Conservation (phyloP, 2,329 filamentous ascomycete species). For the Didymella glomerata region DNA sequence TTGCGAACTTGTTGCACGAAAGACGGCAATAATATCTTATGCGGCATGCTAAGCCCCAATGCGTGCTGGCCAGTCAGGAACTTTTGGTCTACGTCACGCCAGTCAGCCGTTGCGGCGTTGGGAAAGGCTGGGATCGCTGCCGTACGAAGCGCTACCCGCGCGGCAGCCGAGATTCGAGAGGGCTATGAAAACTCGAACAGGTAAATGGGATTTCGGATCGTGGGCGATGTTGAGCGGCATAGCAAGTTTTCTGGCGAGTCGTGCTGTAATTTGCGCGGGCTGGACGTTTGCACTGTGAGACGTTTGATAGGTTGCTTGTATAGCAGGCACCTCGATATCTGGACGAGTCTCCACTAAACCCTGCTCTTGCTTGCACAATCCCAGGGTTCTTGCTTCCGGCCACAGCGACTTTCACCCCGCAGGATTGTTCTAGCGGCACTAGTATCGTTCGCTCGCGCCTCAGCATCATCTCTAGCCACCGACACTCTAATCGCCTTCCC, state of each 20-base stretch:
- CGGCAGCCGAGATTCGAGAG: constrained; percentile 17
- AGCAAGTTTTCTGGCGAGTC: constrained; percentile 12
- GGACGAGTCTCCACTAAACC: constrained; percentile 8
- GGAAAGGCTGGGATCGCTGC: constrained; percentile 7
- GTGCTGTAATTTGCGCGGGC: constrained; percentile 29
- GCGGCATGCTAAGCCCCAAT: constrained; percentile 3
- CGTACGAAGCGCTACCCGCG: constrained; percentile 18
- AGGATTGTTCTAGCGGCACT: constrained; percentile 26
- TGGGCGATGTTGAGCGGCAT: constrained; percentile 5
- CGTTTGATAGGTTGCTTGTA: constrained; percentile 30
- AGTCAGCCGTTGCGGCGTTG: constrained; percentile 14
- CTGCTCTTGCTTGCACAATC: constrained; percentile 11
- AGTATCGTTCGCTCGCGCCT: constrained; percentile 23
- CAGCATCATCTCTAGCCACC: constrained; percentile 24
- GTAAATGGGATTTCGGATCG: constrained; percentile 1
- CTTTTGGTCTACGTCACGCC: constrained; percentile 21
- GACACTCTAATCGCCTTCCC: constrained; percentile 6
- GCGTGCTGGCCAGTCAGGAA: constrained; percentile 6
- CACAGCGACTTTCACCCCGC: constrained; percentile 32
- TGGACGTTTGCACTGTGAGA: constrained; percentile 13
- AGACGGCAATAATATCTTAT: constrained; percentile 1
- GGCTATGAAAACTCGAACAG: constrained; percentile 26
- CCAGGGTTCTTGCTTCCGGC: constrained; percentile 27
- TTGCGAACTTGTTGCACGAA: constrained; percentile 2
- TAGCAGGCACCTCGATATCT: constrained; percentile 16